Percentiles rank a stretch among this genome's conserved stretches.
These are phyloP conservation scores for Zychaea mexicana DNA, from an alignment of 371 early-diverging fungal genomes.

Conservation along the genomic window DNA sequence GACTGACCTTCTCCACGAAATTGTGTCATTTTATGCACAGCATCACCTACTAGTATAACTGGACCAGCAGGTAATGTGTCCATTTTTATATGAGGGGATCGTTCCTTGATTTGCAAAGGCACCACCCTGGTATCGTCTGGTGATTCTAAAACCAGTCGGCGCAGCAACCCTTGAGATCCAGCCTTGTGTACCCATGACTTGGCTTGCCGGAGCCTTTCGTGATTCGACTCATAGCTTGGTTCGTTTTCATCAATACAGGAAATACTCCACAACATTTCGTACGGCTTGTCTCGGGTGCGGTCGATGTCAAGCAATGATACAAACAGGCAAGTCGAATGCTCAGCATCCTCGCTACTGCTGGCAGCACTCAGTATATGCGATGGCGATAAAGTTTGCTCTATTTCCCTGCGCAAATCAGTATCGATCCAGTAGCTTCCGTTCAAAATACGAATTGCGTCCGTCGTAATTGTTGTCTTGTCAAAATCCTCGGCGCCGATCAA, in stretches of 20 bases:
- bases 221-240: conserved; percentile 6
- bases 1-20: conserved; percentile 23
- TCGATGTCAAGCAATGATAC: background rate
- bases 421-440: background rate
- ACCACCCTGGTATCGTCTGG: background rate
- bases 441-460: conserved; percentile 12
- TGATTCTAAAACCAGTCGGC: background rate
- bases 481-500: conserved; percentile 15
- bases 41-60: conserved; percentile 24
- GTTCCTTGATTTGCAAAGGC: conserved; percentile 13
- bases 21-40: conserved; percentile 23
- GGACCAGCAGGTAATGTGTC: background rate
- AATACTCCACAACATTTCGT: conserved; percentile 4
- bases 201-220: conserved; percentile 11
- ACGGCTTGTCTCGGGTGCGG: background rate
- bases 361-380: conserved; percentile 5
- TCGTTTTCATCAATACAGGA: background rate
- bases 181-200: conserved; percentile 3
- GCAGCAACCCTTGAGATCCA: background rate
- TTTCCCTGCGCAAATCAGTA: background rate
- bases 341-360: background rate
- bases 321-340: background rate
- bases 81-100: conserved; percentile 8
- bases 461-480: conserved; percentile 4
- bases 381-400: background rate